Percentiles rank a stretch among this genome's conserved stretches.
Conservation (phyloP, 2,329 filamentous ascomycete species). For the Colletotrichum sp. region DNA sequence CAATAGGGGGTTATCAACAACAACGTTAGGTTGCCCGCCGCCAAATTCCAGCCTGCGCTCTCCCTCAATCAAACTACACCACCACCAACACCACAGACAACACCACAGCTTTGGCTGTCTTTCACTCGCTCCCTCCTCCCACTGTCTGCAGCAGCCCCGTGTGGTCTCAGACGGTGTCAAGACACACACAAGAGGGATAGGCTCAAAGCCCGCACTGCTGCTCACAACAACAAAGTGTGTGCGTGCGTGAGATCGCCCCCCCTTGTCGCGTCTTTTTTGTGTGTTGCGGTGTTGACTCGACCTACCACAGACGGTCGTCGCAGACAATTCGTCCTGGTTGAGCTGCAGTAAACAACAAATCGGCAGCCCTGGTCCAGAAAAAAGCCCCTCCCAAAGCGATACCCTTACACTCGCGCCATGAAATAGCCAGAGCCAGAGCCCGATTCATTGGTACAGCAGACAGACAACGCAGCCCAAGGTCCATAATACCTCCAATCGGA, state of each 20-base stretch:
- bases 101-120: not conserved
- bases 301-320: slow-evolving; percentile 4
- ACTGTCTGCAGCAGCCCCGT: not conserved
- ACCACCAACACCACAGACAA: not conserved
- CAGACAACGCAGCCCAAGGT: slow-evolving; percentile 6
- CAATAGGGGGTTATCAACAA: not conserved
- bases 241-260: not conserved
- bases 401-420: slow-evolving; percentile 41
- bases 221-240: slow-evolving; percentile 10
- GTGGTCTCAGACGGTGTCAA: slow-evolving; percentile 8
- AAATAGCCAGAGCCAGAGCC: slow-evolving; percentile 38
- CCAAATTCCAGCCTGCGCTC: not conserved
- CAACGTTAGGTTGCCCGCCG: not conserved
- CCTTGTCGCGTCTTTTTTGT: slow-evolving; percentile 13
- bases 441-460: slow-evolving; percentile 38
- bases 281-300: slow-evolving; percentile 10
- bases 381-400: not conserved
- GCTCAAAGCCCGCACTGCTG: slow-evolving; percentile 15
- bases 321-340: not conserved
- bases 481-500: slow-evolving; percentile 19
- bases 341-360: slow-evolving; percentile 36
- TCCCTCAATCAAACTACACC: not conserved
- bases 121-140: not conserved
- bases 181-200: slow-evolving; percentile 3
- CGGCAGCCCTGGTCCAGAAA: slow-evolving; percentile 24